phyloP scores from a whole-genome alignment of 169 alveolate species.

The Miamiensis avidus region DNA sequence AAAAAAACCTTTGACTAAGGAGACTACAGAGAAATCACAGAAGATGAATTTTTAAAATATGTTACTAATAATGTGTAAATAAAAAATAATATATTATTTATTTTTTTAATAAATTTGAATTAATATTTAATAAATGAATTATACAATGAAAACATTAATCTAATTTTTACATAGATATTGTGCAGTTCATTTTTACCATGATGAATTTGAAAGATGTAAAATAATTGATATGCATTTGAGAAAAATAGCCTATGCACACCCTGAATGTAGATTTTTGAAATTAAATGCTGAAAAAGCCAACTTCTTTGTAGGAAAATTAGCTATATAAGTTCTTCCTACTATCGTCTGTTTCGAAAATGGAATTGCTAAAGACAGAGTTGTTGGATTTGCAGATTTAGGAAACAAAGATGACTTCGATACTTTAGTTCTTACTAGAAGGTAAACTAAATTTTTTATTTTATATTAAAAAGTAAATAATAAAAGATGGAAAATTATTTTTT shows the following conservation, averaged over 20 bases:
- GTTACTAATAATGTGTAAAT: constrained; percentile 56
- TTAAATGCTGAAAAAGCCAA: constrained; percentile 89
- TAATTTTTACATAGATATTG: constrained; percentile 44
- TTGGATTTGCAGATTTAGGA: constrained; percentile 89
- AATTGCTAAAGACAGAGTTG: constrained; percentile 76
- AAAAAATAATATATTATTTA: constrained; percentile 18
- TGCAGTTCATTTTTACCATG: constrained; percentile 85
- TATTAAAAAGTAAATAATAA: too few species aligned
- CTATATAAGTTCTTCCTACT: constrained; percentile 84
- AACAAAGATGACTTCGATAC: constrained; percentile 75
- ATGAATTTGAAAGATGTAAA: constrained; percentile 88
- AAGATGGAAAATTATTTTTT: not conserved
- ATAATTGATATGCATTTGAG: constrained; percentile 82
- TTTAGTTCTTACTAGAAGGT: constrained; percentile 40
- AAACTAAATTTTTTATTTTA: not conserved
- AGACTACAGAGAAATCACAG: constrained; percentile 77
- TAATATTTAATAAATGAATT: too few species aligned
- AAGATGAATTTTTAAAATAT: constrained; percentile 82
- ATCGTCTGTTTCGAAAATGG: constrained; percentile 83
- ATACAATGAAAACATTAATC: not conserved
- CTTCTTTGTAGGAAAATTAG: constrained; percentile 79
- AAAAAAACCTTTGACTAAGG: constrained; percentile 64
- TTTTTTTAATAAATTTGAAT: too few species aligned
- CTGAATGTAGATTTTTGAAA: constrained; percentile 78
- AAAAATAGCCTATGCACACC: constrained; percentile 74